Evolutionary conservation across 768 basidiomycete genomes (phyloP).

Genomic region (Mycena kentingensis): DNA sequence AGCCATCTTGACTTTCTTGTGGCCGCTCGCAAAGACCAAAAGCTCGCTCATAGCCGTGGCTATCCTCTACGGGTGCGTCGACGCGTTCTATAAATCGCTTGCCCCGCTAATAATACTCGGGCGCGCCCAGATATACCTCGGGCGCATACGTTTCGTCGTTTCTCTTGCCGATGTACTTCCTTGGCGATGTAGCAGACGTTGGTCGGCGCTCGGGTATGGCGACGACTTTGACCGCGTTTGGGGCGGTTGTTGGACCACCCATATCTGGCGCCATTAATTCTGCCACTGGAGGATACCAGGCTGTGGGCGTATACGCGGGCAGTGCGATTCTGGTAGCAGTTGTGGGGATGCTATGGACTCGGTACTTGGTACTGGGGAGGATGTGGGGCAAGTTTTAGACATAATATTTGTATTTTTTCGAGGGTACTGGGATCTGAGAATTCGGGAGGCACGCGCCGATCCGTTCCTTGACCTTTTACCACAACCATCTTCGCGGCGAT

Average conservation of each 20-base stretch:
- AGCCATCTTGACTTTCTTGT: constrained; percentile 62
- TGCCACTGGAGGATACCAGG: constrained; percentile 52
- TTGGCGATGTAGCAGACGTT: constrained; percentile 62
- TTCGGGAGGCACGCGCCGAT: not conserved
- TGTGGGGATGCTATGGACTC: constrained; percentile 40
- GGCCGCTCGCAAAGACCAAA: constrained; percentile 62
- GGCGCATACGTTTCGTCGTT: constrained; percentile 66
- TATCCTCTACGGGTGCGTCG: constrained; percentile 64
- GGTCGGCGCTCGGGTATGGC: constrained; percentile 70
- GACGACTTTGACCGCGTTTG: constrained; percentile 60
- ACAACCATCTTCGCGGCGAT: not conserved
- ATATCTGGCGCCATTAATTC: constrained; percentile 70
- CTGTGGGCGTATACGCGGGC: constrained; percentile 52
- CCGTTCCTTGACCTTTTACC: not conserved
- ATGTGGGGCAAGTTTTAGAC: constrained; percentile 44
- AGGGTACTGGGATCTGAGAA: too few species aligned
- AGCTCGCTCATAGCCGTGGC: constrained; percentile 54
- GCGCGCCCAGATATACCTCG: constrained; percentile 50
- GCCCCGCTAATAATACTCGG: not conserved
- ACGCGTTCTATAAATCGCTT: constrained; percentile 5
- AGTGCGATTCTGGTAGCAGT: constrained; percentile 44
- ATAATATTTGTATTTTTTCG: not conserved
- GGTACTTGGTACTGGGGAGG: constrained; percentile 41
- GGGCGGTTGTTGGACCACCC: constrained; percentile 69
- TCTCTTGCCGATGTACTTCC: constrained; percentile 55